Percentiles rank a stretch among this genome's conserved stretches.
Conservation (phyloP, 805 yeast species). For the Cyberlindnera japonica region DNA sequence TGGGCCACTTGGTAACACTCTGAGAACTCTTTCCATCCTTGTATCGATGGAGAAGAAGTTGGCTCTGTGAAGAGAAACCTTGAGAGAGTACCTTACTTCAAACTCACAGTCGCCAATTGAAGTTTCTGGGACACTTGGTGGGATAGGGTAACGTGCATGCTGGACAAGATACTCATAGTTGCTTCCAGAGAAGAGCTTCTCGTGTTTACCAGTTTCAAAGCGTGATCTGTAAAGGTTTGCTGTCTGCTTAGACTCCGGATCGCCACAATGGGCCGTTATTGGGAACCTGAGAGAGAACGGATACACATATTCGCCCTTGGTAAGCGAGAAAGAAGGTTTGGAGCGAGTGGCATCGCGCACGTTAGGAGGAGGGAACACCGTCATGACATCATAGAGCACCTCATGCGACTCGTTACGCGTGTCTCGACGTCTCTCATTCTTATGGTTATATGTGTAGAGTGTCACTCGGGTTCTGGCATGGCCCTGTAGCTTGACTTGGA, state of each 20-base stretch:
- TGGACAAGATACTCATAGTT: neutral
- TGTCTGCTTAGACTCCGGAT: conserved; percentile 5
- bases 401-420: conserved; percentile 32
- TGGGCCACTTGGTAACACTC: conserved; percentile 11
- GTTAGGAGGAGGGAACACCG: conserved; percentile 52
- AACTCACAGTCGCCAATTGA: neutral
- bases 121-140: conserved; percentile 2
- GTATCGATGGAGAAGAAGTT: conserved; percentile 12
- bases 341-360: conserved; percentile 40
- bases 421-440: conserved; percentile 7
- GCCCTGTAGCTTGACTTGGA: conserved; percentile 53
- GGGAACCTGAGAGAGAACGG: conserved; percentile 35
- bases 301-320: conserved; percentile 47
- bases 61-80: conserved; percentile 13
- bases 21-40: conserved; percentile 7
- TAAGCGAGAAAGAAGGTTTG: conserved; percentile 20
- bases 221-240: conserved; percentile 17
- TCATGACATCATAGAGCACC: conserved; percentile 44
- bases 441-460: conserved; percentile 5
- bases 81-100: conserved; percentile 7
- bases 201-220: conserved; percentile 12
- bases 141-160: conserved; percentile 3
- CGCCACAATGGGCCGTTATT: conserved; percentile 32
- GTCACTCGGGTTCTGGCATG: conserved; percentile 39
- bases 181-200: neutral